These are phyloP conservation scores for Neurospora sublineolata DNA, from an alignment of 495 filamentous ascomycete species.

Conservation along the genomic window DNA sequence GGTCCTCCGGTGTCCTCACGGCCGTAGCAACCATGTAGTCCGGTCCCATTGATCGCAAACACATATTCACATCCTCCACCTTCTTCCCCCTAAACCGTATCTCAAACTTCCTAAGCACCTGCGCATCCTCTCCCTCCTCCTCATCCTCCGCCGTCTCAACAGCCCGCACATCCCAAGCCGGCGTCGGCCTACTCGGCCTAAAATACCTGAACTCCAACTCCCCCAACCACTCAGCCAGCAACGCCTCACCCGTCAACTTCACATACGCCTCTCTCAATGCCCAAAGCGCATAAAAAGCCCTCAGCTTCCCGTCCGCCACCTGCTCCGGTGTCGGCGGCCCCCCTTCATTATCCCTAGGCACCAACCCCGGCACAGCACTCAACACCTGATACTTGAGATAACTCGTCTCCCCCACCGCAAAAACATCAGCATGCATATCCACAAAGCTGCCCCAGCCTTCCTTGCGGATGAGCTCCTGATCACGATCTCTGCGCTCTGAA, in stretches of 20 bases:
- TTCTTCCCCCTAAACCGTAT: conserved; percentile 25
- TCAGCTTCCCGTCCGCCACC: conserved; percentile 33
- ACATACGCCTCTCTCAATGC: conserved; percentile 85
- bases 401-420: conserved; percentile 35
- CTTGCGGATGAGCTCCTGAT: conserved; percentile 32
- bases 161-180: conserved; percentile 10
- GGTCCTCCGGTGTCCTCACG: conserved; percentile 26
- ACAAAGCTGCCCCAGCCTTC: conserved; percentile 57
- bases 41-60: conserved; percentile 27
- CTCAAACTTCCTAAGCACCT: conserved; percentile 23
- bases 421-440: conserved; percentile 69
- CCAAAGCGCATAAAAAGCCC: conserved; percentile 82
- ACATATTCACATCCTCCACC: conserved; percentile 35
- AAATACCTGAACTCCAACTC: conserved; percentile 36
- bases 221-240: conserved; percentile 67
- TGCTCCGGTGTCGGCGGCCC: conserved; percentile 11
- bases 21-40: conserved; percentile 39
- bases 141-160: conserved; percentile 1
- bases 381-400: conserved; percentile 28
- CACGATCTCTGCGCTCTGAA: conserved; percentile 49
- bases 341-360: background rate
- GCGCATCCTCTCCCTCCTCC: conserved; percentile 10
- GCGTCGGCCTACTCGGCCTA: conserved; percentile 20
- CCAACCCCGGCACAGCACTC: conserved; percentile 13
- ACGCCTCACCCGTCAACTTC: conserved; percentile 83